Conservation (phyloP, 768 basidiomycete genomes). For the Crepidotus variabilis region DNA sequence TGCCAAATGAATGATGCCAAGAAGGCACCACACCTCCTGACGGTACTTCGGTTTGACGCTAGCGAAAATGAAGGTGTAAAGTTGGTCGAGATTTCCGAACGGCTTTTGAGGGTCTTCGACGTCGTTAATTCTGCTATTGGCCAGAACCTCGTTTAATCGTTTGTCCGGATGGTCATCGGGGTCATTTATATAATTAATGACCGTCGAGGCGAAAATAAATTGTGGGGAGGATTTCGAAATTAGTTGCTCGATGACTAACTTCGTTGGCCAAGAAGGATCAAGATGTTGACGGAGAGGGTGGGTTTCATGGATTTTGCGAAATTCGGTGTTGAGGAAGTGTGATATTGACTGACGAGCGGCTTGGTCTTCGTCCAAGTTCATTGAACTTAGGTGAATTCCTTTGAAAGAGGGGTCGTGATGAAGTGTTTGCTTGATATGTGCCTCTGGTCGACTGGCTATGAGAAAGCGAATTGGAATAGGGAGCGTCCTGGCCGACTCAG, state of each 20-base stretch:
- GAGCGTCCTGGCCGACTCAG: not conserved
- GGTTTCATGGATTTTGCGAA: not conserved
- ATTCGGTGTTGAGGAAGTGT: not conserved
- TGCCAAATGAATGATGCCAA: not conserved
- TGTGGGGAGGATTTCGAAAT: not conserved
- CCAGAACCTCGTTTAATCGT: not conserved
- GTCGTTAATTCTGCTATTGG: not conserved
- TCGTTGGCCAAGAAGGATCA: not conserved
- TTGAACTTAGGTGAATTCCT: not conserved
- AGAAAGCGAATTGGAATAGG: not conserved
- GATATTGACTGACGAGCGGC: not conserved
- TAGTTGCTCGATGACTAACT: not conserved
- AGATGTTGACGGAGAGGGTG: not conserved
- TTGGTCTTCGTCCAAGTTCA: not conserved
- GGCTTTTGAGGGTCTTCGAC: not conserved
- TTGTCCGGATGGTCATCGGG: not conserved
- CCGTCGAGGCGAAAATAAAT: not conserved
- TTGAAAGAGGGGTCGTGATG: not conserved
- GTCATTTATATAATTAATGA: not conserved
- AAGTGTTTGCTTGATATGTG: not conserved
- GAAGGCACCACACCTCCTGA: not conserved
- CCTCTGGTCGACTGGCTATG: not conserved
- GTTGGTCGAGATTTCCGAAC: not conserved
- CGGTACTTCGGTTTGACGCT: not conserved
- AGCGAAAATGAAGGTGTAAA: not conserved